A percentile compares a stretch with the other conserved stretches of the same genome.
Evolutionary conservation across 345 rosid species (phyloP).

Genomic region (Lumnitzera littorea): DNA sequence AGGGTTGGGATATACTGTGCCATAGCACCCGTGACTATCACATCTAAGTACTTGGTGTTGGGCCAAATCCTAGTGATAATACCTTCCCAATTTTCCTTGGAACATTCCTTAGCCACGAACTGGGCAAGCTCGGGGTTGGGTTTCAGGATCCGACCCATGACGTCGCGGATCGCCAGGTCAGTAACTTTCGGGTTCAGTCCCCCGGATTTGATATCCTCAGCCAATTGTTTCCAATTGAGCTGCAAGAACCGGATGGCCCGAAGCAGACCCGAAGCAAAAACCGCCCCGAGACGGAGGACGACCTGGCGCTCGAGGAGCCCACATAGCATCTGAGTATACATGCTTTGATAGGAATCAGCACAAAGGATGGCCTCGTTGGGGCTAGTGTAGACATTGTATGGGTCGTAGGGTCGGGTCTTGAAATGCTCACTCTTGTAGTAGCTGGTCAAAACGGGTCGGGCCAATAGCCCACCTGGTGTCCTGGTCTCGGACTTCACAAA

Average conservation of each 20-base stretch:
- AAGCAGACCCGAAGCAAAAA: constrained; percentile 88
- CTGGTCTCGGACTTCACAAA: constrained; percentile 85
- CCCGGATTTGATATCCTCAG: constrained; percentile 58
- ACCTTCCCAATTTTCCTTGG: constrained; percentile 57
- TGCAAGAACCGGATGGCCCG: constrained; percentile 89
- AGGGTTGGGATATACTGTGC: constrained; percentile 93
- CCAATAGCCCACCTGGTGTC: constrained; percentile 83
- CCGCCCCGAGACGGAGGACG: constrained; percentile 86
- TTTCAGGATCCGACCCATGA: constrained; percentile 37
- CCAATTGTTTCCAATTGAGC: constrained; percentile 61
- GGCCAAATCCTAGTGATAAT: constrained; percentile 84
- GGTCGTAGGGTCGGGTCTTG: constrained; percentile 77
- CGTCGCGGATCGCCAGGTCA: constrained; percentile 35
- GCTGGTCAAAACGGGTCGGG: constrained; percentile 93
- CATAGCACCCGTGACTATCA: constrained; percentile 95
- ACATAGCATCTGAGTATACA: constrained; percentile 90
- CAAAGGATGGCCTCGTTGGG: constrained; percentile 91
- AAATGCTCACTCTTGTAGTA: constrained; percentile 91
- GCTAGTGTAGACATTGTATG: constrained; percentile 83
- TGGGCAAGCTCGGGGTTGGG: constrained; percentile 53
- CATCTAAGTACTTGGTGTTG: constrained; percentile 79
- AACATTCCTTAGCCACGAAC: constrained; percentile 43
- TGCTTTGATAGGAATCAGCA: constrained; percentile 87
- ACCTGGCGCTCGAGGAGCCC: constrained; percentile 67
- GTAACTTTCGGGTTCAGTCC: constrained; percentile 37